These are phyloP conservation scores for Bocquillonia castaneifolia DNA, from an alignment of 441 rosid genomes.

Conservation along the genomic window DNA sequence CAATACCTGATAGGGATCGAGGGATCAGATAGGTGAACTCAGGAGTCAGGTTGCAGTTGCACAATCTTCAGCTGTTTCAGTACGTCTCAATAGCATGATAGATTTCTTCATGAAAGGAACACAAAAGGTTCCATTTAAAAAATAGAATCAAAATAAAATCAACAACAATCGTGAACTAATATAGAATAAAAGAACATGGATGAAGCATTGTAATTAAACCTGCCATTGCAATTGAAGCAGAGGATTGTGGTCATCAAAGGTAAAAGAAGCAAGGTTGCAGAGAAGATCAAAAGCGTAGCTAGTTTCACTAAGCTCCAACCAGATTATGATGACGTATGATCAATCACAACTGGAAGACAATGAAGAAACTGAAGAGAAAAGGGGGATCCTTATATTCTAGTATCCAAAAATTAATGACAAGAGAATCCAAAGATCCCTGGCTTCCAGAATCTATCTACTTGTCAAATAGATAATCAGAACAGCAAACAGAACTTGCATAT, in stretches of 20 bases:
- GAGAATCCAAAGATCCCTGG: neutral
- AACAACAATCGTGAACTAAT: no score
- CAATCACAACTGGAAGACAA: neutral
- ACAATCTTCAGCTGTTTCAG: no score
- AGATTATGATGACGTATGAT: neutral
- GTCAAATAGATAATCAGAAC: neutral
- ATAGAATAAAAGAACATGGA: no score
- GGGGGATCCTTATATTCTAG: neutral
- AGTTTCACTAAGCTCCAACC: neutral
- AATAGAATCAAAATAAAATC: no score
- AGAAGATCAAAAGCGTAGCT: neutral
- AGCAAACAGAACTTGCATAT: neutral
- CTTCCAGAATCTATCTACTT: neutral
- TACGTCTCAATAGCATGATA: no score
- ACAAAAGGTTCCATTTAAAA: no score
- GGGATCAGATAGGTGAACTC: no score
- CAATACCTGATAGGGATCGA: neutral
- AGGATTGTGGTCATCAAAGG: neutral
- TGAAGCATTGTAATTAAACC: neutral
- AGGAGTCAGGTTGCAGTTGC: no score
- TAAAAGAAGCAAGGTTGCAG: neutral
- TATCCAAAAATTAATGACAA: no score
- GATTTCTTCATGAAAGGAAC: no score
- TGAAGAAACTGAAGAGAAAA: no score
- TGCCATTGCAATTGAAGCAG: neutral